Evolutionary conservation across 306 rosid species (phyloP), one percentile per base, ranked within the genome.

Genomic region (Quercus cerris): DNA sequence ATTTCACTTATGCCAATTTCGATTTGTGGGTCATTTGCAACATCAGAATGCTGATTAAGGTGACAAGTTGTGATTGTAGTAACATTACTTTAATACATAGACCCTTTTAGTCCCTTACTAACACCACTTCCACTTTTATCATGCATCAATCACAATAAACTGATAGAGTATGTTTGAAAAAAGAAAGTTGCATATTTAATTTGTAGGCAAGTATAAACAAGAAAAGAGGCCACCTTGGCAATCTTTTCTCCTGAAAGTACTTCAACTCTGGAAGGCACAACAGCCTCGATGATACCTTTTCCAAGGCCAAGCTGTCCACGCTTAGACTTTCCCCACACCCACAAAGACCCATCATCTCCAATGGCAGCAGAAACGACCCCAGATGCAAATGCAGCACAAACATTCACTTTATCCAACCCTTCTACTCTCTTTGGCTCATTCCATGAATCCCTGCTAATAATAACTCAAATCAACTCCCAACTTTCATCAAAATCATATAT

Each of bases 241-340:
- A 94, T 78, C 76, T 84, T 90, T 82, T 91, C 90, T 63, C 90
- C 86, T 3, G 94, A 82, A 57, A 95, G 91, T 63, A 89, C 90
- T 86, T 90, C 84, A 73, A 95, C 79, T 77, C 84, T 84, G 66
- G 93, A 78, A 56, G 99, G 98, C 23, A 71, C 57, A 77, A 86
- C 31, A 69, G 97, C 90, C 81, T 90, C 88, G 4, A 69, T 80
- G 71, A 89, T 57, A 25, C 82, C 78, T 67, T 86, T 77, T 19
- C 97, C 98, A 66, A 93, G 94, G n/a, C 97, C 98, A 77, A 93
- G 94, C 84, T 93, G 99, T 35, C 97, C 99, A 2, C 93, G 97
- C 74, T 86, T 91, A 1, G 96, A 95, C 85, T 78, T 93, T 18
- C 99, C 99, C 98, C 98, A 94, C 11, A 90, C 90, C 94, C 95